Base-by-base conservation (phyloP, 345 rosid genomes). In the Reutealis trisperma region DNA sequence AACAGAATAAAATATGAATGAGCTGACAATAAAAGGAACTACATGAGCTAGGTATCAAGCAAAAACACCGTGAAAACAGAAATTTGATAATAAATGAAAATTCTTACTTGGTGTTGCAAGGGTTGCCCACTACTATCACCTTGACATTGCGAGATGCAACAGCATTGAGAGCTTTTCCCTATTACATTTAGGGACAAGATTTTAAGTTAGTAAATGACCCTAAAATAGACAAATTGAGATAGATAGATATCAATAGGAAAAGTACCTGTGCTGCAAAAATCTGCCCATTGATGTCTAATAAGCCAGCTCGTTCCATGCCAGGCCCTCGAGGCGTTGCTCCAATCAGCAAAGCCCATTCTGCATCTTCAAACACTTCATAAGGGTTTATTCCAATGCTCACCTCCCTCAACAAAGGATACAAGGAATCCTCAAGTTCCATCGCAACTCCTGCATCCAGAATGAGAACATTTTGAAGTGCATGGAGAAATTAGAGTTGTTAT, bases 311-410 rank as follows among this genome's bases (percentile, higher is more conserved):
- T 81, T 93, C 99, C 93, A 96, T 85, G 74, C 99, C 98, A 71
- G 97, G 99, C 8, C 99, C 99, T 82, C 99, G 94, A 61, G 99
- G 99, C 86, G 93, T 96, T 65, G 99, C 99, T 62, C 98, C 99
- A 59, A 96, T 96, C 72, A 96, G 78, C 75, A 96, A 91, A 86
- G 98, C 98, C 99, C 98, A 96, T 75, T 93, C 93, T 21, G 87
- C 98, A 83, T 96, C 99, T 87, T 92, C 89, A 74, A 92, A 96
- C 67, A 96, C 84, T 73, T 96, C 99, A 58, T 91, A 87, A 61
- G 99, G 86, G 80, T 90, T 72, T 49, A 89, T 92, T 77, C 99
- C 93, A 24, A 96, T 93, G 67, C 82, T 87, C 78, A 96, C 99
- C 83, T 96, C 97, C 85, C 97, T 91, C 90, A 96, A 81, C 83